Percentiles rank a stretch among this genome's conserved stretches.
These are phyloP conservation scores for Tulasnella sp. DNA, from an alignment of 768 basidiomycete genomes.

Conservation along the genomic window DNA sequence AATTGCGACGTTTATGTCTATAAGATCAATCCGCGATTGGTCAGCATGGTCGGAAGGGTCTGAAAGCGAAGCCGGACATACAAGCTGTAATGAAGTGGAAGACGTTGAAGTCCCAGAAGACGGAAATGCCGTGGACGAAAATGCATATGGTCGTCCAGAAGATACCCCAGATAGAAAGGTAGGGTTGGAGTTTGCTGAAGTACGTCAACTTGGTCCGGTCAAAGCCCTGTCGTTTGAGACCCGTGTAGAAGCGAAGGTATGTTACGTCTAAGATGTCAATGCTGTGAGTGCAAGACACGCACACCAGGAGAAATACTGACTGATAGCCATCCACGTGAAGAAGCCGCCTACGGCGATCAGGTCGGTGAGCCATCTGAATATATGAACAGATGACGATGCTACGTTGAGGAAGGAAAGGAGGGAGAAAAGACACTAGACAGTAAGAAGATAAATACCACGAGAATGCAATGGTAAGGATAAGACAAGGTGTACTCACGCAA, in stretches of 20 bases:
- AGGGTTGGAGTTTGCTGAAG: constrained; percentile 36
- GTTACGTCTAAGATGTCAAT: constrained; percentile 35
- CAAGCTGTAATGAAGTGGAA: constrained; percentile 39
- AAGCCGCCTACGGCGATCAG: constrained; percentile 51
- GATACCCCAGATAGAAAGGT: constrained; percentile 55
- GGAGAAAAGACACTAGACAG: constrained; percentile 32
- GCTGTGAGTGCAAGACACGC: constrained; percentile 6
- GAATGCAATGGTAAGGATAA: background rate
- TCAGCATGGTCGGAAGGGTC: too few relatives aligned
- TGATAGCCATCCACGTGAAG: constrained; percentile 54
- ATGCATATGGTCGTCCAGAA: constrained; percentile 48
- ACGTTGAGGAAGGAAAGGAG: constrained; percentile 55
- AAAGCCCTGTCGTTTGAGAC: constrained; percentile 29
- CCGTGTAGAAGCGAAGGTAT: constrained; percentile 47
- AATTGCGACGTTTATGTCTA: constrained; percentile 38
- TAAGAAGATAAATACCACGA: background rate
- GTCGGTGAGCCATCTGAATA: constrained; percentile 35
- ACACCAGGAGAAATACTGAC: background rate
- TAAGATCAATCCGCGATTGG: too few relatives aligned
- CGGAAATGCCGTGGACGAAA: constrained; percentile 41
- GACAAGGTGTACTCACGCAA: constrained; percentile 13
- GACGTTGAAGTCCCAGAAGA: constrained; percentile 52
- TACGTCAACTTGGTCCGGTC: constrained; percentile 34
- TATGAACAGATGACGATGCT: constrained; percentile 23
- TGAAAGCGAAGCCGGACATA: background rate